Conservation (phyloP, 768 basidiomycete genomes). For the Dendrothele bispora region DNA sequence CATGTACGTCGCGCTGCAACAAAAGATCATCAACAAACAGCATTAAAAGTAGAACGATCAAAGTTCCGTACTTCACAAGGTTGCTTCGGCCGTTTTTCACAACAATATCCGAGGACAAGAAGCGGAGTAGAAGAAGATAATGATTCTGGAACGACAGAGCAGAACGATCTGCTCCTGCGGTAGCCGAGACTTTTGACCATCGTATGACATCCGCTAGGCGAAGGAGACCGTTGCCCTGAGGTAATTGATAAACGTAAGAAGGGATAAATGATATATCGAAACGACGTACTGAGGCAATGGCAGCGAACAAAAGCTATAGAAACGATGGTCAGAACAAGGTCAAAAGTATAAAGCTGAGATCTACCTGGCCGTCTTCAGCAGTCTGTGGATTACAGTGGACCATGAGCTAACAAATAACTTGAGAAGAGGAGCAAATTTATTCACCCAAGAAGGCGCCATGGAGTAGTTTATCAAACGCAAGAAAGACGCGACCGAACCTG, state of each 20-base stretch:
- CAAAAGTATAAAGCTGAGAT: constrained; percentile 9
- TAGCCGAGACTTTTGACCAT: constrained; percentile 41
- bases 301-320: constrained; percentile 18
- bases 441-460: too few relatives aligned
- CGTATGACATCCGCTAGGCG: constrained; percentile 50
- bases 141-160: constrained; percentile 53
- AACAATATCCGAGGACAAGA: constrained; percentile 58
- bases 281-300: constrained; percentile 38
- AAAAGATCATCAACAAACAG: constrained; percentile 7
- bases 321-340: constrained; percentile 9
- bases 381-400: constrained; percentile 26
- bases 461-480: too few relatives aligned
- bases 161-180: constrained; percentile 30
- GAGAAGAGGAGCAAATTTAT: too few relatives aligned
- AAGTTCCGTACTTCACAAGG: constrained; percentile 45
- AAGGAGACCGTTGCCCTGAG: constrained; percentile 48
- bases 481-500: too few relatives aligned
- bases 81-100: constrained; percentile 54
- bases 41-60: not conserved
- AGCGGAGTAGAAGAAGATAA: constrained; percentile 31
- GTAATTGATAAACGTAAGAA: not conserved
- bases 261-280: constrained; percentile 27
- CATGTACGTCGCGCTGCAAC: constrained; percentile 42
- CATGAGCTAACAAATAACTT: constrained; percentile 6
- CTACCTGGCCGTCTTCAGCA: constrained; percentile 52